Conservation (phyloP, 805 yeast genomes). For the Cyberlindnera amylophila region DNA sequence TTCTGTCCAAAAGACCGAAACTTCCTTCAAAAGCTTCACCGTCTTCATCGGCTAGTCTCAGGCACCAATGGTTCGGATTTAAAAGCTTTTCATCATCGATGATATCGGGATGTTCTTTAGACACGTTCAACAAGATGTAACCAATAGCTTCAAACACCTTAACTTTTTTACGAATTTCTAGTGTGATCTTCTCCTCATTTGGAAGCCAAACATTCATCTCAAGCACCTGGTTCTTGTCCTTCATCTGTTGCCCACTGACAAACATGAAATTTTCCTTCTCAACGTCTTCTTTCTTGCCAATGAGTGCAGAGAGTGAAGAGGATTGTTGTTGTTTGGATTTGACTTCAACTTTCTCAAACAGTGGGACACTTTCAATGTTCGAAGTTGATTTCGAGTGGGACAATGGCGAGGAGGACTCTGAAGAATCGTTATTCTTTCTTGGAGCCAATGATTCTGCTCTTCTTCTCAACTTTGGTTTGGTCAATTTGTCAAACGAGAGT, state of each 20-base stretch:
- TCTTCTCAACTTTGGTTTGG: constrained; percentile 13
- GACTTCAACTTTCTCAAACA: constrained; percentile 7
- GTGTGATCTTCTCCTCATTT: constrained; percentile 18
- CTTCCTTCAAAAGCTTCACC: constrained; percentile 88
- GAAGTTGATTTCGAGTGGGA: constrained; percentile 6
- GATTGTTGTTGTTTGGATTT: not conserved
- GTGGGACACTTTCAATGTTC: not conserved
- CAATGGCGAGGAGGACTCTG: constrained; percentile 1
- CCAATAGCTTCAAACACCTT: constrained; percentile 56
- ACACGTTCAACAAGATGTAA: constrained; percentile 35
- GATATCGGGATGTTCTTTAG: constrained; percentile 9
- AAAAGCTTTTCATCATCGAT: constrained; percentile 1
- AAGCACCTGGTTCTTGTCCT: constrained; percentile 19
- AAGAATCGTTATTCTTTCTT: not conserved
- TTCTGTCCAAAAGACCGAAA: constrained; percentile 81
- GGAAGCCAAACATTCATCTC: constrained; percentile 28
- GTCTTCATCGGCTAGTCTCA: constrained; percentile 87
- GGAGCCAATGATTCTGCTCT: constrained; percentile 17
- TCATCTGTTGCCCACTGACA: constrained; percentile 30
- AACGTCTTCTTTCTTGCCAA: constrained; percentile 32
- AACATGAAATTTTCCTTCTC: constrained; percentile 35
- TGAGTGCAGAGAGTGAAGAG: constrained; percentile 42
- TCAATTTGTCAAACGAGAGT: constrained; percentile 20
- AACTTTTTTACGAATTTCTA: constrained; percentile 33
- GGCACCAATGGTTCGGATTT: constrained; percentile 69